phyloP scores from a whole-genome alignment of 2,329 filamentous ascomycete genomes.

The Colletotrichum lupini region DNA sequence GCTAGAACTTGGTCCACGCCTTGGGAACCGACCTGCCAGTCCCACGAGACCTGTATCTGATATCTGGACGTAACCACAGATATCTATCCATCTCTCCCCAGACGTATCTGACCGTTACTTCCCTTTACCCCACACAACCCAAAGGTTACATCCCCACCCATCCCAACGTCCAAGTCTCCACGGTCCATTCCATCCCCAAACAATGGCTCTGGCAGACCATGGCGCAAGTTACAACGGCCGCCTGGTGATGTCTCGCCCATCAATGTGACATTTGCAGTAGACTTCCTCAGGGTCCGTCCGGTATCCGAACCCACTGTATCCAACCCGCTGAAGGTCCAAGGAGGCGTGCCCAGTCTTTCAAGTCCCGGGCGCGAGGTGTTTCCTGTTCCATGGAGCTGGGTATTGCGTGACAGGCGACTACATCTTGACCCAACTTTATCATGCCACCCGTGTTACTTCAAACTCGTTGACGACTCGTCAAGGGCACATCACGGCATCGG shows the following conservation, averaged over 20 bases:
- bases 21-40: too few relatives aligned
- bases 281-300: not conserved
- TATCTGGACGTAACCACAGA: not conserved
- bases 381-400: not conserved
- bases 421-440: not conserved
- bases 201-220: not conserved
- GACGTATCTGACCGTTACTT: not conserved
- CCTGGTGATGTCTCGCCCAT: not conserved
- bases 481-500: too few relatives aligned
- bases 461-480: too few relatives aligned
- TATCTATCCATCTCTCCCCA: not conserved
- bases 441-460: not conserved
- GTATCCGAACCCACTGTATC: not conserved
- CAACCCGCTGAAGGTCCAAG: not conserved
- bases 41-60: not conserved
- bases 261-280: not conserved
- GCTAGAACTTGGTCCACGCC: too few relatives aligned
- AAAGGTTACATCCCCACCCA: slow-evolving; percentile 4
- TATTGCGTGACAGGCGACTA: not conserved
- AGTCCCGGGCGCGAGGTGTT: not conserved
- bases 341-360: too few relatives aligned
- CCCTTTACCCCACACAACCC: not conserved
- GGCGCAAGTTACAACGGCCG: not conserved
- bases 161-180: not conserved
- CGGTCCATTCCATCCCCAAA: not conserved